phyloP scores from a whole-genome alignment of 2,329 filamentous ascomycete species.

The Calonectria pseudoreteaudii region DNA sequence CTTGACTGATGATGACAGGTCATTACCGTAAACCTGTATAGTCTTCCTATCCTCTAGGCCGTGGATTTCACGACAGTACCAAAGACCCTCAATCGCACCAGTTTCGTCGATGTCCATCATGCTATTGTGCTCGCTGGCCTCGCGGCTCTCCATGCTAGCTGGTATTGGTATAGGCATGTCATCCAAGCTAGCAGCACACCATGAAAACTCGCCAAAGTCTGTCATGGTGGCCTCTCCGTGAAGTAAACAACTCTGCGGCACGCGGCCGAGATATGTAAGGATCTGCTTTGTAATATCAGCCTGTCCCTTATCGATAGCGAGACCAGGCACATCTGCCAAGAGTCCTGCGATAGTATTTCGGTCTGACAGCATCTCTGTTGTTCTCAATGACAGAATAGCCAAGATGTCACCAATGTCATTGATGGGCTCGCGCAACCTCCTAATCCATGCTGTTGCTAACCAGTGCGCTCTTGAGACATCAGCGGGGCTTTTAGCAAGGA shows the following conservation, averaged over 20 bases:
- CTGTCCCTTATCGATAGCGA: not conserved
- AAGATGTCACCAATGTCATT: not conserved
- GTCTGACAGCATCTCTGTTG: not conserved
- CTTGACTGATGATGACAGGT: not conserved
- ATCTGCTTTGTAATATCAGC: not conserved
- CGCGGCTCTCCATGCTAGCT: not conserved
- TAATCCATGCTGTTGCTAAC: not conserved
- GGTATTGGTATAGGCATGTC: not conserved
- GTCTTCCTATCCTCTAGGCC: not conserved
- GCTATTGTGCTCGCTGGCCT: not conserved
- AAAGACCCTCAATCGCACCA: not conserved
- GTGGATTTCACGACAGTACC: not conserved
- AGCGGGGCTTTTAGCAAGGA: not conserved
- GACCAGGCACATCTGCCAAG: not conserved
- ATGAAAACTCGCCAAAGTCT: not conserved
- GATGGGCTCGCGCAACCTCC: not conserved
- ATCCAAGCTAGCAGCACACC: not conserved
- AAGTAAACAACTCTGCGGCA: not conserved
- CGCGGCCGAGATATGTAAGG: not conserved
- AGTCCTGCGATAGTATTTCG: not conserved
- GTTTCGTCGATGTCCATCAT: not conserved
- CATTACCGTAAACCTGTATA: not conserved
- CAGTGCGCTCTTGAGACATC: not conserved
- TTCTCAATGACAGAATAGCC: not conserved
- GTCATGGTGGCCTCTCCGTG: not conserved